These are phyloP conservation scores for Fusarium nodosum DNA, from an alignment of 2,329 filamentous ascomycete genomes.

Conservation along the genomic window DNA sequence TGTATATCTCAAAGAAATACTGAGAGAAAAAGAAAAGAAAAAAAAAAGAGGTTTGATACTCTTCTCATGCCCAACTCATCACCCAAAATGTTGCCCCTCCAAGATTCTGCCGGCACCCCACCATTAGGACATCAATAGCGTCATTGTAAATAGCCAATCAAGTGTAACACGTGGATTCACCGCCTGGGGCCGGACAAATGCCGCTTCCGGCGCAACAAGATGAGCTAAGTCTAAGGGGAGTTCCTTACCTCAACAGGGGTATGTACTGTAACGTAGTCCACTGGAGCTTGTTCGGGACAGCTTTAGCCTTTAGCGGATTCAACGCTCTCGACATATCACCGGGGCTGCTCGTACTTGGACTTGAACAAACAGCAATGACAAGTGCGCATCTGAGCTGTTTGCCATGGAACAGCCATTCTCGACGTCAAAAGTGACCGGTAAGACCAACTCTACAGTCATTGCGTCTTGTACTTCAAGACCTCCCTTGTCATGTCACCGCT, in stretches of 20 bases:
- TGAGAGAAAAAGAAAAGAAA: not conserved
- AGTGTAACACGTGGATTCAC: constrained; percentile 22
- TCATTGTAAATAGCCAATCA: constrained; percentile 41
- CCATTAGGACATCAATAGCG: constrained; percentile 41
- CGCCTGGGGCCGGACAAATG: constrained; percentile 50
- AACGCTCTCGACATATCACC: constrained; percentile 31
- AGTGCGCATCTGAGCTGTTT: constrained; percentile 47
- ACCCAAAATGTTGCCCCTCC: constrained; percentile 49
- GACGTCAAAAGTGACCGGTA: constrained; percentile 84
- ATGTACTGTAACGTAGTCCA: constrained; percentile 9
- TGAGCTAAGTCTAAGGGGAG: constrained; percentile 44
- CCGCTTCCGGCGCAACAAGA: constrained; percentile 45
- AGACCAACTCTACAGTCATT: constrained; percentile 22
- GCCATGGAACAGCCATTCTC: constrained; percentile 76
- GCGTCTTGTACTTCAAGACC: no score
- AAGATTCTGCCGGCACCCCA: constrained; percentile 54
- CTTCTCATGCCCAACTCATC: constrained; percentile 19
- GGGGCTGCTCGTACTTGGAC: constrained; percentile 15
- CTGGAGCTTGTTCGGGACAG: constrained; percentile 47
- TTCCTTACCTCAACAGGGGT: constrained; percentile 38
- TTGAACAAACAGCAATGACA: constrained; percentile 50
- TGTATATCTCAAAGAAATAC: not conserved
- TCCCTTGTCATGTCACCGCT: constrained; percentile 22
- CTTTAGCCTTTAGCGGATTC: constrained; percentile 40
- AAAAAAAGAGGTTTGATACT: not conserved